phyloP scores from a whole-genome alignment of 2,329 filamentous ascomycete species.

The Cladophialophora yegresii region DNA sequence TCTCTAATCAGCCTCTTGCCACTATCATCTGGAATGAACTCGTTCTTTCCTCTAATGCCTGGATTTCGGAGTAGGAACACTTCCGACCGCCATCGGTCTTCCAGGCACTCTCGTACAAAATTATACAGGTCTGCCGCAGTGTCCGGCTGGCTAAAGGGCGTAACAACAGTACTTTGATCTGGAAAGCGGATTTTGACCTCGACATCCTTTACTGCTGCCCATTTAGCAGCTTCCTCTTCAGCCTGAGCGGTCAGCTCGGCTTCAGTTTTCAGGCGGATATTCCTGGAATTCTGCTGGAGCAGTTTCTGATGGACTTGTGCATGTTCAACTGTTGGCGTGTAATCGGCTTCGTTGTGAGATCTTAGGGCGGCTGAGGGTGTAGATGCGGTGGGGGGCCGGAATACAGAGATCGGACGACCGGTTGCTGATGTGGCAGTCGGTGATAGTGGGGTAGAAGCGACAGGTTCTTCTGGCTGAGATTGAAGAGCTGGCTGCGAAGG shows the following conservation, averaged over 20 bases:
- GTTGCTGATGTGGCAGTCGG: slow-evolving; percentile 36
- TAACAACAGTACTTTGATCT: slow-evolving; percentile 76
- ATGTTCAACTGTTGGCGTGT: slow-evolving; percentile 78
- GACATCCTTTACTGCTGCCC: slow-evolving; percentile 67
- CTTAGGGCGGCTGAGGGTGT: slow-evolving; percentile 74
- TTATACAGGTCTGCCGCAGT: slow-evolving; percentile 72
- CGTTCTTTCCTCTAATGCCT: slow-evolving; percentile 50
- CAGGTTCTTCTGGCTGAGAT: slow-evolving; percentile 15
- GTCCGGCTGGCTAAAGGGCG: slow-evolving; percentile 67
- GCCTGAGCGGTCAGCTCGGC: slow-evolving; percentile 73
- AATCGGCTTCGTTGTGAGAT: slow-evolving; percentile 71
- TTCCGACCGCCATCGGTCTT: slow-evolving; percentile 56
- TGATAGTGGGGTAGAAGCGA: slow-evolving; percentile 20
- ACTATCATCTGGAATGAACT: slow-evolving; percentile 46
- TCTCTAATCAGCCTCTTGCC: slow-evolving; percentile 63
- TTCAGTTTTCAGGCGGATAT: slow-evolving; percentile 78
- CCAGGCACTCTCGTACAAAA: slow-evolving; percentile 71
- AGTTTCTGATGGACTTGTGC: slow-evolving; percentile 76
- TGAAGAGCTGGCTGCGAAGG: slow-evolving; percentile 22
- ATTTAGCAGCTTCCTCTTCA: slow-evolving; percentile 63
- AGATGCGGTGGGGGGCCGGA: slow-evolving; percentile 68
- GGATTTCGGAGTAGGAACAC: slow-evolving; percentile 72
- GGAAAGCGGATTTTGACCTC: slow-evolving; percentile 82
- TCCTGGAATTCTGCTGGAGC: slow-evolving; percentile 74
- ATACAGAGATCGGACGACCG: slow-evolving; percentile 66